Percentiles rank a stretch among this genome's conserved stretches.
Evolutionary conservation across 2,329 filamentous ascomycete species (phyloP).

Genomic region (Cladosporium oxysporum): DNA sequence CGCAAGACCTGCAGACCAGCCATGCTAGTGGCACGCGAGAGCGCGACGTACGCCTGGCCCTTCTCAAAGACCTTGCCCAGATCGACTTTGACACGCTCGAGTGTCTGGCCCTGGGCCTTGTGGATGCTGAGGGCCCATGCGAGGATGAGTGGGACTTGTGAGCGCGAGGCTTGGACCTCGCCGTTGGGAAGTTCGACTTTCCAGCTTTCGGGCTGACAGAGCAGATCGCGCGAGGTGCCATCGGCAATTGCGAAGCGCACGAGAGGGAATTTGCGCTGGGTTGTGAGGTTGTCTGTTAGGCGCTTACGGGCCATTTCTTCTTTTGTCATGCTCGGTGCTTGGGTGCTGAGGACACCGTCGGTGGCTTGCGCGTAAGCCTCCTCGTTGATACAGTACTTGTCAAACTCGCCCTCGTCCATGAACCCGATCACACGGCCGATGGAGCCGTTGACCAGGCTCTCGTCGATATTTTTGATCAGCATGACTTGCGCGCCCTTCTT

Average conservation of each 20-base stretch:
- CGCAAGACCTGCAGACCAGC: constrained; percentile 82
- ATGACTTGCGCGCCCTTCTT: constrained; percentile 96
- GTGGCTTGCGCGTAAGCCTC: constrained; percentile 27
- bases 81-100: constrained; percentile 93
- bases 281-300: constrained; percentile 54
- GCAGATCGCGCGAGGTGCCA: constrained; percentile 71
- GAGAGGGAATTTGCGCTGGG: constrained; percentile 69
- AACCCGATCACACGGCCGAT: constrained; percentile 83
- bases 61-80: constrained; percentile 92
- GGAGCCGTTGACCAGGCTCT: constrained; percentile 89
- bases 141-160: constrained; percentile 76
- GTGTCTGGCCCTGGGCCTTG: constrained; percentile 93
- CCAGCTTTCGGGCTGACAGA: constrained; percentile 88
- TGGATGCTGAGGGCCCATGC: constrained; percentile 98
- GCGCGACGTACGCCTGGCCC: constrained; percentile 93
- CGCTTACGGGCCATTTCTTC: constrained; percentile 43
- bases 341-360: constrained; percentile 36
- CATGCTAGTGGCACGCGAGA: constrained; percentile 88
- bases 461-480: constrained; percentile 99
- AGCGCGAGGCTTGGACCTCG: constrained; percentile 84
- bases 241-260: constrained; percentile 82
- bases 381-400: constrained; percentile 35
- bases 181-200: constrained; percentile 96
- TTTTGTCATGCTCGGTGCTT: constrained; percentile 33
- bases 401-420: constrained; percentile 63